Conservation (phyloP, 1,284 basidiomycete species). For the Rhodotorula glutinis region DNA sequence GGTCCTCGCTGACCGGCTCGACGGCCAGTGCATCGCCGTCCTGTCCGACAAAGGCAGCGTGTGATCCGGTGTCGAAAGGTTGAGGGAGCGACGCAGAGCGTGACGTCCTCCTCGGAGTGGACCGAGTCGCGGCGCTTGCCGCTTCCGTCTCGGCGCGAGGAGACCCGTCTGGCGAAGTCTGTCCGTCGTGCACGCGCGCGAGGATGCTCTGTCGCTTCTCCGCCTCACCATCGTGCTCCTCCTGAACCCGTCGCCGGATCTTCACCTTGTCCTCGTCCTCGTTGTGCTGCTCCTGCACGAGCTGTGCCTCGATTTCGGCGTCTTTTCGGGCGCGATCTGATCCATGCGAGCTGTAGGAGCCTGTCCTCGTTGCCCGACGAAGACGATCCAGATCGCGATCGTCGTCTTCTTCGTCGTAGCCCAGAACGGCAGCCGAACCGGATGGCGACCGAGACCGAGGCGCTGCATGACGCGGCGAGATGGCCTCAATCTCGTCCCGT, state of each 20-base stretch:
- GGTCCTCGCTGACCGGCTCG: not conserved
- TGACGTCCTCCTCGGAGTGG: not conserved
- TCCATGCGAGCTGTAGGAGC: slow-evolving; percentile 9
- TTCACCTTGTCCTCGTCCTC: not conserved
- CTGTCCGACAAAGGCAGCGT: not conserved
- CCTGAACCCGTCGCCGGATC: not conserved
- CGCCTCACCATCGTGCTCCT: not conserved
- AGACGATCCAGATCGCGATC: not conserved
- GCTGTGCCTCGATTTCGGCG: not conserved
- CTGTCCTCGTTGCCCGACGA: not conserved
- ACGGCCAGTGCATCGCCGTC: not conserved
- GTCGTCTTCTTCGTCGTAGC: slow-evolving; percentile 6
- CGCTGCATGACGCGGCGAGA: no score
- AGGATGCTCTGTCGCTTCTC: no score
- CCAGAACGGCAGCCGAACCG: not conserved
- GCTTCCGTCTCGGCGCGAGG: not conserved
- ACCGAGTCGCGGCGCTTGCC: not conserved
- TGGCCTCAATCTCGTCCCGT: not conserved
- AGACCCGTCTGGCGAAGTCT: not conserved
- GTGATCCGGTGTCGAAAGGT: not conserved
- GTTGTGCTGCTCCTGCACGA: slow-evolving; percentile 1
- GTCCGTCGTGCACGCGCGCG: not conserved
- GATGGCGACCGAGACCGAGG: no score
- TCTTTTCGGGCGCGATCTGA: not conserved
- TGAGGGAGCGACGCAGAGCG: not conserved